These are phyloP conservation scores for Avena atlantica DNA, from an alignment of 176 grass and related monocot genomes.

Conservation along the genomic window DNA sequence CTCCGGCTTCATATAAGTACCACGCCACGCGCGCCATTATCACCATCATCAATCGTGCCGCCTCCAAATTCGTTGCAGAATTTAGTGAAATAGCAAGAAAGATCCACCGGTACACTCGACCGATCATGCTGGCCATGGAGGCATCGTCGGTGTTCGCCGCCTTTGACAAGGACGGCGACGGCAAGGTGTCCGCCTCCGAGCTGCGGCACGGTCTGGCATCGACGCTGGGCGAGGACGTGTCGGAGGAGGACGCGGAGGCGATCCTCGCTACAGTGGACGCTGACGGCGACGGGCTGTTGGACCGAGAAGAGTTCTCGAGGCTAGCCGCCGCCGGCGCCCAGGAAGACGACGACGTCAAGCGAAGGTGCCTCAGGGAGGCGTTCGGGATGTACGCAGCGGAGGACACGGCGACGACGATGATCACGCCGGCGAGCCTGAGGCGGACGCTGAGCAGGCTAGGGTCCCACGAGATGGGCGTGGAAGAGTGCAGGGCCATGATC, in stretches of 20 bases:
- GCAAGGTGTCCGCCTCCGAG: constrained; percentile 63
- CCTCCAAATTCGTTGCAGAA: neutral
- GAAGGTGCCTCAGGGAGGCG: constrained; percentile 46
- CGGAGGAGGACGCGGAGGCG: constrained; percentile 45
- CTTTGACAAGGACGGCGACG: constrained; percentile 64
- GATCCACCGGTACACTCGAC: neutral
- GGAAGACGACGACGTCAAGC: constrained; percentile 12
- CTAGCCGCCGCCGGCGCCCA: neutral
- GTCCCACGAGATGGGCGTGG: constrained; percentile 25
- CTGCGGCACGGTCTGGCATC: constrained; percentile 37
- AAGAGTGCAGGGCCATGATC: constrained; percentile 64
- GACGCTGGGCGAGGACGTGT: constrained; percentile 35
- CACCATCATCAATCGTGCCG: too few species aligned
- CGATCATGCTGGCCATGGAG: neutral
- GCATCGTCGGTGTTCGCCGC: constrained; percentile 40
- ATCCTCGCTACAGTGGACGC: constrained; percentile 41
- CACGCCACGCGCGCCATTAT: too few species aligned
- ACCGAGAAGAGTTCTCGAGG: constrained; percentile 42
- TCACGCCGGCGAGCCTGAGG: constrained; percentile 56
- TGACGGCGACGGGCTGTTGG: constrained; percentile 52
- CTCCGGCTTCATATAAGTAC: too few species aligned
- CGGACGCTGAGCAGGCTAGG: constrained; percentile 53
- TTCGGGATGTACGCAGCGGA: constrained; percentile 56
- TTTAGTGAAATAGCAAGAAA: neutral
- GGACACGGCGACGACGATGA: too few species aligned